These are phyloP conservation scores for Suillus cothurnatus DNA, from an alignment of 768 basidiomycete genomes.

Conservation along the genomic window DNA sequence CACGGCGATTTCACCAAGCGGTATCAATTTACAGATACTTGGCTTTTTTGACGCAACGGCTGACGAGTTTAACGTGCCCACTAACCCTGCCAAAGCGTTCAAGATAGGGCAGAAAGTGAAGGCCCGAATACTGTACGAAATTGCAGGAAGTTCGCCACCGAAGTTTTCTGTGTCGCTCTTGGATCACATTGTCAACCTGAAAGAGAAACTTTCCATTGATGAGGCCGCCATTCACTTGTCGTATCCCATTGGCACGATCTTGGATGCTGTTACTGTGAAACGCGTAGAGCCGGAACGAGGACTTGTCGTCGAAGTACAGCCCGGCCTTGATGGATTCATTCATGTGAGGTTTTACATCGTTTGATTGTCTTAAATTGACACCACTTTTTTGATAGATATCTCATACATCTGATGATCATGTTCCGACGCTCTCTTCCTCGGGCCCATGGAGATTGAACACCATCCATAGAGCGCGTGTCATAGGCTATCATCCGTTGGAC, in stretches of 20 bases:
- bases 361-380: conserved; percentile 7
- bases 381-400: conserved; percentile 68
- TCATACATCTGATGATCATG: conserved; percentile 84
- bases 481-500: conserved; percentile 83
- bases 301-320: conserved; percentile 65
- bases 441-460: conserved; percentile 84
- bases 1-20: conserved; percentile 71
- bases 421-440: conserved; percentile 69
- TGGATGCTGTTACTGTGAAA: conserved; percentile 74
- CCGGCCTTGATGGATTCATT: conserved; percentile 71
- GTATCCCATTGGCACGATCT: conserved; percentile 77
- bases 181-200: conserved; percentile 68
- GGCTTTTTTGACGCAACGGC: conserved; percentile 93
- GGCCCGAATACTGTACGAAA: conserved; percentile 82
- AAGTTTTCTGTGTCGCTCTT: conserved; percentile 81
- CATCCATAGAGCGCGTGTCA: conserved; percentile 62
- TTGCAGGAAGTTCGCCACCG: conserved; percentile 68
- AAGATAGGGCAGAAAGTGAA: conserved; percentile 79
- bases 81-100: conserved; percentile 43
- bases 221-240: conserved; percentile 46
- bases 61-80: conserved; percentile 76
- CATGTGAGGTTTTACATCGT: conserved; percentile 60
- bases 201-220: conserved; percentile 31
- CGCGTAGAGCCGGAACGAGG: conserved; percentile 84
- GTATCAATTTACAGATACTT: conserved; percentile 85